A percentile compares a stretch with the other conserved stretches of the same genome.
Evolutionary conservation across 23 red algal species (phyloP).

Genomic region (Gracilaria domingensis): DNA sequence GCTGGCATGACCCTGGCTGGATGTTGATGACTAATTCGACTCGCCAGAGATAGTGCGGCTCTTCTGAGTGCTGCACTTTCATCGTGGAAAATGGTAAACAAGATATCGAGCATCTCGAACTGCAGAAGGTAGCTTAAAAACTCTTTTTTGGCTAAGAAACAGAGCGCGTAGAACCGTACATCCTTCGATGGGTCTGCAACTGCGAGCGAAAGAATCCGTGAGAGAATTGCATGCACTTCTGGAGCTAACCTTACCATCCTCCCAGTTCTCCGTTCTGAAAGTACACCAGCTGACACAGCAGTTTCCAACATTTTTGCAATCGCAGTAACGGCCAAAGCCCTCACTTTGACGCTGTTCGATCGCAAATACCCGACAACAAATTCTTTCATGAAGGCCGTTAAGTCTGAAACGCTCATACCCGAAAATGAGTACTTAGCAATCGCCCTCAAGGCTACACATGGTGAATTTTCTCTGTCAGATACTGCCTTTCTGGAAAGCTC

Average conservation of each 20-base stretch:
- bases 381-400: slow-evolving; percentile 42
- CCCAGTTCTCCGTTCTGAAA: slow-evolving; percentile 7
- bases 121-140: slow-evolving; percentile 79
- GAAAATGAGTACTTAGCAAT: slow-evolving; percentile 51
- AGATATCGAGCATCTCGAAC: slow-evolving; percentile 70
- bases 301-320: slow-evolving; percentile 56
- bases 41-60: slow-evolving; percentile 70
- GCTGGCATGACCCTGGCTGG: slow-evolving; percentile 85
- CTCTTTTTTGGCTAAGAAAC: slow-evolving; percentile 41
- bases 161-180: slow-evolving; percentile 82
- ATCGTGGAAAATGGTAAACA: slow-evolving; percentile 85
- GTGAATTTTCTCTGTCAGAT: slow-evolving; percentile 65
- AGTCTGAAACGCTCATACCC: slow-evolving; percentile 39
- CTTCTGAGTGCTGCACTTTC: slow-evolving; percentile 78
- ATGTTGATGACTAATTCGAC: slow-evolving; percentile 73
- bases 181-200: slow-evolving; percentile 80
- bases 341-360: slow-evolving; percentile 58
- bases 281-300: not conserved
- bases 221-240: slow-evolving; percentile 59
- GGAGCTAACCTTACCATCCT: slow-evolving; percentile 16
- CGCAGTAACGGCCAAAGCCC: slow-evolving; percentile 31
- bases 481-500: slow-evolving; percentile 3
- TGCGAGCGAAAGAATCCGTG: slow-evolving; percentile 68
- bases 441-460: slow-evolving; percentile 65
- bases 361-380: slow-evolving; percentile 60